Conservation (phyloP, 2,329 filamentous ascomycete species). For the Septoria petroselini region DNA sequence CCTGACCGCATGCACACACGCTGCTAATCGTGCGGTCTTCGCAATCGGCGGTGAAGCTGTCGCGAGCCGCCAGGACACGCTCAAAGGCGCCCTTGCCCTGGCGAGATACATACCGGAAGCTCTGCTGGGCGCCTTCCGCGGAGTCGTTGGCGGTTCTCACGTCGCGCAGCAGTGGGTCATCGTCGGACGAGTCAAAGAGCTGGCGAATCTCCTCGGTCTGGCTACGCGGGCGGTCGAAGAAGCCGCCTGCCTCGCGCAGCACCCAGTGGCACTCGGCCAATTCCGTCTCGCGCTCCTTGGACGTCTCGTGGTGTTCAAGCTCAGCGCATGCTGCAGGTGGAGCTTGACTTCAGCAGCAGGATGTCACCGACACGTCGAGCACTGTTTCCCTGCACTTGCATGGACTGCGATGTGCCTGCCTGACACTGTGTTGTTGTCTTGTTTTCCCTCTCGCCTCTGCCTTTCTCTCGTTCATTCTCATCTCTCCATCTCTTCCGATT, state of each 20-base stretch:
- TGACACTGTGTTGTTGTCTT: no score
- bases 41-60: no score
- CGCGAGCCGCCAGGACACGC: no score
- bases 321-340: constrained; percentile 81
- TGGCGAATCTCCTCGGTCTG: constrained; percentile 95
- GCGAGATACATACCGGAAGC: constrained; percentile 82
- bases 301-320: constrained; percentile 93
- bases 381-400: no score
- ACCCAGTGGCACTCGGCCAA: constrained; percentile 99
- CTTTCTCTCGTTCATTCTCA: no score
- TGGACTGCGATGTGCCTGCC: no score
- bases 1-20: no score
- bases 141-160: constrained; percentile 68
- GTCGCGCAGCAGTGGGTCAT: constrained; percentile 89
- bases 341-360: no score
- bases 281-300: constrained; percentile 97
- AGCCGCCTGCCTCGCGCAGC: constrained; percentile 88
- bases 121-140: constrained; percentile 34
- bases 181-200: constrained; percentile 79
- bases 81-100: constrained; percentile 94
- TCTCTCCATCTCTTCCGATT: no score
- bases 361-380: no score
- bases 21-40: no score
- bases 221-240: constrained; percentile 93
- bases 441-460: no score